Base-by-base conservation (phyloP, 2,329 filamentous ascomycete genomes). In the Cryphonectria japonica region DNA sequence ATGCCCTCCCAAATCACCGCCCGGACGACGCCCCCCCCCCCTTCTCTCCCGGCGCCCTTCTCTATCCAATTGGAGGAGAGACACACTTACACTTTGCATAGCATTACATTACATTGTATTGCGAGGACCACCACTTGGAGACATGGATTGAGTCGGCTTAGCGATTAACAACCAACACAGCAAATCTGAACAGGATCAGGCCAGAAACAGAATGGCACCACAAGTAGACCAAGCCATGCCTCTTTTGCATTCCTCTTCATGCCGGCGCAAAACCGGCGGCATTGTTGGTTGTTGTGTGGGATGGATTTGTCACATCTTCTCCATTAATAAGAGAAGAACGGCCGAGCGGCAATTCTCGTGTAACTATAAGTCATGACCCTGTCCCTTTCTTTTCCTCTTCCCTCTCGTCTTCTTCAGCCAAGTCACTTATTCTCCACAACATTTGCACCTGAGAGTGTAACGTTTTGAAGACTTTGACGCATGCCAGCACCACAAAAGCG, bases 401-500 rank as follows among this genome's bases (percentile, higher is more conserved):
- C 50, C 69, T 13, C 67, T 50, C 71, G 70, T 68, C 68, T 68
- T 69, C 66, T 65, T 46, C 50, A 63, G 3, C 59, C 60, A n/a
- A 50, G 22, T 50, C 22, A 50, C 46, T 50, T 16, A 14, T 16
- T 43, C 67, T 37, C 67, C 39, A 66, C 46, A 29, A 19, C 41
- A 9, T 22, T 43, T 16, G 57, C 54, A 16, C 57, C 29, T 63
- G 52, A 43, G 37, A 43, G n/a, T 46, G 3, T 50, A 19, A 19
- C 64, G 59, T 50, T 74, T 41, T 60, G 64, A 19, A 65, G 46
- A n/a, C 61, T 34, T 22, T 43, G 67, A 73, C 77, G 74, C 78
- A 85, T 85, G 82, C 75, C 76, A 75, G 76, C 79, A 72, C 73
- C 75, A 64, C 73, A 73, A 76, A 71, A 74, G 75, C 77, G 74